Conservation (phyloP, 805 yeast species). For the Lipomyces spencermartinsiae region DNA sequence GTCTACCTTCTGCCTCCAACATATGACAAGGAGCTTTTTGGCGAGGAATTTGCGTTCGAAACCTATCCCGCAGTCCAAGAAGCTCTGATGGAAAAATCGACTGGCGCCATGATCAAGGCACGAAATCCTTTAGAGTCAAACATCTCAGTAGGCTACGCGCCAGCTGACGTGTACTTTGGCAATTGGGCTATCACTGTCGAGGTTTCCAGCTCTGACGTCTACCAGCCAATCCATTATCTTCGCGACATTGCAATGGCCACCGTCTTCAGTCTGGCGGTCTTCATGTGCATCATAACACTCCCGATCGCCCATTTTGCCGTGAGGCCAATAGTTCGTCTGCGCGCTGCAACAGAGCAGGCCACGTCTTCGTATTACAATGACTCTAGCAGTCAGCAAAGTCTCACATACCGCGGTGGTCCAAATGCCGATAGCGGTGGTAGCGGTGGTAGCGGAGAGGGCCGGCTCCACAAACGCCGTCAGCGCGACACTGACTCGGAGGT, state of each 20-base stretch:
- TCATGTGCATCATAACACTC: constrained; percentile 76
- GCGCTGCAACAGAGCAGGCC: constrained; percentile 80
- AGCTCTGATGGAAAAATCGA: constrained; percentile 50
- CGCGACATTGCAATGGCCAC: constrained; percentile 77
- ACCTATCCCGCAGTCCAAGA: constrained; percentile 44
- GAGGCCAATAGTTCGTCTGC: constrained; percentile 77
- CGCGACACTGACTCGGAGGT: background rate
- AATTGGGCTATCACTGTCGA: constrained; percentile 79
- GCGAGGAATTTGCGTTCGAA: constrained; percentile 36
- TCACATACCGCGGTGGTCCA: background rate
- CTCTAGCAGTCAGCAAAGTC: background rate
- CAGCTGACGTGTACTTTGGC: constrained; percentile 52
- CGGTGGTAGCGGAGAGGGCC: constrained; percentile 9
- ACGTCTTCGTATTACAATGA: constrained; percentile 22
- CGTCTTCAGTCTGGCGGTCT: constrained; percentile 76
- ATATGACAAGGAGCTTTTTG: constrained; percentile 24
- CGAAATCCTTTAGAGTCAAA: constrained; percentile 47
- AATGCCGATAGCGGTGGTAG: background rate
- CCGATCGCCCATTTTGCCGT: constrained; percentile 86
- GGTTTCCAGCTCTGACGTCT: constrained; percentile 64
- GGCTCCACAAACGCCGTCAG: background rate
- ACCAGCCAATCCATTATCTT: constrained; percentile 66
- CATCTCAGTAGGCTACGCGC: constrained; percentile 65
- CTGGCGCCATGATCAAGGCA: constrained; percentile 54
- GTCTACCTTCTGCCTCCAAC: constrained; percentile 31